Evolutionary conservation across 805 yeast species (phyloP).

Genomic region (Clavispora fructus): DNA sequence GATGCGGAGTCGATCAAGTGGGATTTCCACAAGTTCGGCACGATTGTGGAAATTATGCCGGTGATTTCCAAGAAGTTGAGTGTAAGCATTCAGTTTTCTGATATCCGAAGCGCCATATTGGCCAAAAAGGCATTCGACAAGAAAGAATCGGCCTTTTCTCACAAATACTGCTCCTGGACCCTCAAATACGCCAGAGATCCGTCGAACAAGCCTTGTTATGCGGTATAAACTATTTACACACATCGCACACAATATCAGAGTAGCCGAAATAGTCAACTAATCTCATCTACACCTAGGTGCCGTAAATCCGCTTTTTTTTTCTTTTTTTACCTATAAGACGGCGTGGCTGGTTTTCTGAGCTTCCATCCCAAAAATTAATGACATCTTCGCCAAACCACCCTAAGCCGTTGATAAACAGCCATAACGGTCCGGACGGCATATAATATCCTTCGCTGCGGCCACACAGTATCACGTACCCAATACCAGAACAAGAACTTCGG

Average conservation of each 20-base stretch:
- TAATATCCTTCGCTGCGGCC: too few relatives aligned
- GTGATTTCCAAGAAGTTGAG: conserved; percentile 63
- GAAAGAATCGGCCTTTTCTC: conserved; percentile 7
- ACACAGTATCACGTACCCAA: too few relatives aligned
- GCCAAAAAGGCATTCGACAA: conserved; percentile 35
- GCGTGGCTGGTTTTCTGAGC: too few relatives aligned
- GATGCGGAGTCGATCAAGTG: conserved; percentile 37
- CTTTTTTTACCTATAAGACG: too few relatives aligned
- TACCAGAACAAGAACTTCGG: too few relatives aligned
- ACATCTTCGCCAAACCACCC: too few relatives aligned
- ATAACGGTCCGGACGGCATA: too few relatives aligned
- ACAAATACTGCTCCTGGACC: conserved; percentile 55
- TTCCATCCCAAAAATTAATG: too few relatives aligned
- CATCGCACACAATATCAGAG: background rate
- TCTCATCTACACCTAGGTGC: too few relatives aligned
- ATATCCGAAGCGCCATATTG: conserved; percentile 52
- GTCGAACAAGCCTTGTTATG: conserved; percentile 50
- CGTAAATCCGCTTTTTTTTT: too few relatives aligned
- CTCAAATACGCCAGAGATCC: conserved; percentile 65
- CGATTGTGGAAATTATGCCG: conserved; percentile 56
- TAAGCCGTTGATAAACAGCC: too few relatives aligned
- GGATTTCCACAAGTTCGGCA: conserved; percentile 57
- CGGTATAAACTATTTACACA: conserved; percentile 2
- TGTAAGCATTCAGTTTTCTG: conserved; percentile 54
- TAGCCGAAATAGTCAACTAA: too few relatives aligned